A percentile compares a stretch with the other conserved stretches of the same genome.
These are phyloP conservation scores for Xylaria cubensis DNA, from an alignment of 495 filamentous ascomycete genomes.

Conservation along the genomic window DNA sequence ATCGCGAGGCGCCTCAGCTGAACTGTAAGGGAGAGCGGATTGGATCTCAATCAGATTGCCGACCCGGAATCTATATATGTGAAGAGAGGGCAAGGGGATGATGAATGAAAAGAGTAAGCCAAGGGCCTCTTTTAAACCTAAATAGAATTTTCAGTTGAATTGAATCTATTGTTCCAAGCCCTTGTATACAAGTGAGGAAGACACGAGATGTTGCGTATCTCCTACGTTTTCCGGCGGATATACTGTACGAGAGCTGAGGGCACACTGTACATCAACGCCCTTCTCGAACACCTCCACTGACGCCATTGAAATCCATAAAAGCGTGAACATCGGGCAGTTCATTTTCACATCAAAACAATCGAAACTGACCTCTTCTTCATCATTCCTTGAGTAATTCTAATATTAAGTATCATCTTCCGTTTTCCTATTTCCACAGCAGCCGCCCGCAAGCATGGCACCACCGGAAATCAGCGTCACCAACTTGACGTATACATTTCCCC, in stretches of 20 bases:
- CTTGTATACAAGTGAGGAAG: too few species aligned
- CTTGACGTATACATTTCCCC: conserved; percentile 89
- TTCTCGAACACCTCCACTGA: conserved; percentile 7
- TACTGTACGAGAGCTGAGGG: conserved; percentile 3
- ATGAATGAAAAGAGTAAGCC: too few species aligned
- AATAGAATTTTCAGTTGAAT: too few species aligned
- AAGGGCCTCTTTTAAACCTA: too few species aligned
- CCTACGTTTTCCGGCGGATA: conserved; percentile 23
- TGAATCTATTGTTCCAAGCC: too few species aligned
- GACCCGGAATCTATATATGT: too few species aligned
- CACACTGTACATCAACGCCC: conserved; percentile 7
- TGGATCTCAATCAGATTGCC: too few species aligned
- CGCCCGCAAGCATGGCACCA: conserved; percentile 19
- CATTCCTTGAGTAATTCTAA: background rate
- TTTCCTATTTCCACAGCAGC: background rate
- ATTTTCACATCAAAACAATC: background rate
- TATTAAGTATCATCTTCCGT: background rate
- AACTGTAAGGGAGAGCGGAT: too few species aligned
- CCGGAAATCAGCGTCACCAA: conserved; percentile 66
- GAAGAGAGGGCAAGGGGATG: too few species aligned
- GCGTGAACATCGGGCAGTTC: background rate
- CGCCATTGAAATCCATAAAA: conserved; percentile 11
- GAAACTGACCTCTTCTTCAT: background rate
- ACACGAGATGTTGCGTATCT: background rate
- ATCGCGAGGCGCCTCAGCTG: too few species aligned